Evolutionary conservation across 2,329 filamentous ascomycete species (phyloP), one percentile per base, ranked within the genome.

Genomic region (Epichloe sylvatica): DNA sequence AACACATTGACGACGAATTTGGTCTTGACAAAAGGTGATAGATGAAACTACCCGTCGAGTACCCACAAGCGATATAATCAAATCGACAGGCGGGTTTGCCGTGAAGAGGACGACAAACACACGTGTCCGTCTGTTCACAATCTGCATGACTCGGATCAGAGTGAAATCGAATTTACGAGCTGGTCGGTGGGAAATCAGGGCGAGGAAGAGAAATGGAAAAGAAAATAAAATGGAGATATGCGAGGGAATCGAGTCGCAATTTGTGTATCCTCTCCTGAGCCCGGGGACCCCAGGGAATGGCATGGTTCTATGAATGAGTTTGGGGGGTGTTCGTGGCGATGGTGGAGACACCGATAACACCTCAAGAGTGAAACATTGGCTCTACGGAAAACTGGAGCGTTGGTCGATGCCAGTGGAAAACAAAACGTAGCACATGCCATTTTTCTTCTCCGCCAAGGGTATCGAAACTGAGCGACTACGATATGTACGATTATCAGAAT

Each of bases 11-110:
- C 55, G 56, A 33, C 42, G 56, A 58, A 64, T 54, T 34, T 57
- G 55, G 63, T 62, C 59, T 67, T 67, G 59, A 67, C 64, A 56
- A 53, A 55, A 54, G 58, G 57, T 61, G 54, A 55, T 66, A 67
- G 64, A 67, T 66, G 51, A 33, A 30, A 55, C 51, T 49, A 38
- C 51, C 56, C 46, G 38, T 43, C 34, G 42, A 42, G 23, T 25
- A 25, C 39, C 15, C n/a, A 21, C 25, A n/a, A 49, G 13, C 15
- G 11, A 9, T 9, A 2, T 8, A 33, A 21, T 19, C 5, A 8
- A 15, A 36, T 30, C 21, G 13, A 30, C 19, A 30, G 17, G 17
- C 39, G 3, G 21, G 40, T 4, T 13, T 17, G 13, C 11, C 6
- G 9, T 11, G 34, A 19, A 21, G 36, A 39, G n/a, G 47, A 37